Base-by-base conservation (phyloP, 73 alveolate genomes). In the Symbiodinium pilosum region DNA sequence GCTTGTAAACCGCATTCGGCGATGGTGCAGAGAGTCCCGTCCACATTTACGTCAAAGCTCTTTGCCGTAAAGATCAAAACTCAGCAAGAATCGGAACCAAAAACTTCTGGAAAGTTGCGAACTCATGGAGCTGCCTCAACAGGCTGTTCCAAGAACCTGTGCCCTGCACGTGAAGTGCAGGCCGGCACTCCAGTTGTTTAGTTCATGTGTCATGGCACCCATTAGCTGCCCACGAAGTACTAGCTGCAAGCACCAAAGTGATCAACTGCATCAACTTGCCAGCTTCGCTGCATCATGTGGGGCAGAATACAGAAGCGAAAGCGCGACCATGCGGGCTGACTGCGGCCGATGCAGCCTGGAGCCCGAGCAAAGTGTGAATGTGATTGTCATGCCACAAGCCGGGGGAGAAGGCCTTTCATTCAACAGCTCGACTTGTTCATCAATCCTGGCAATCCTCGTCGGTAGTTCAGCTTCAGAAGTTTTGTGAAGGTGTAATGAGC, bases 261-360 rank as follows among this genome's bases (percentile, higher is more conserved):
- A 12, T 24, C 56, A 54, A 36, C 30, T 44, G 84, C n/a, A n/a
- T n/a, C n/a, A 43, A 87, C 43, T n/a, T 40, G 84, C 44, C 84
- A 40, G 43, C 41, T n/a, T 5, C 34, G 47, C 51, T 2, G 42
- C 87, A 18, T 41, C 52, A 40, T 91, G 97, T 30, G 97, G 97
- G 42, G 97, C 81, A 36, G 87, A 40, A 39, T 69, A 91, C 83
- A 91, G 81, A 32, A 91, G 75, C 52, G 97, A 91, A 30, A 91
- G 52, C 11, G 88, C 97, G 36, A 91, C 97, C 43, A 91, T 68
- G 40, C 97, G 97, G 5, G 97, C 97, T 26, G 89, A 69, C 54
- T 91, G 89, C 40, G 97, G 88, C n/a, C 97, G 97, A 24, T 41
- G 97, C 41, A 91, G 89, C 97, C 95, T 89, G 75, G 34, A 26